These are phyloP conservation scores for Actinomortierella ambigua DNA, from an alignment of 371 early-diverging fungal species.

Conservation along the genomic window DNA sequence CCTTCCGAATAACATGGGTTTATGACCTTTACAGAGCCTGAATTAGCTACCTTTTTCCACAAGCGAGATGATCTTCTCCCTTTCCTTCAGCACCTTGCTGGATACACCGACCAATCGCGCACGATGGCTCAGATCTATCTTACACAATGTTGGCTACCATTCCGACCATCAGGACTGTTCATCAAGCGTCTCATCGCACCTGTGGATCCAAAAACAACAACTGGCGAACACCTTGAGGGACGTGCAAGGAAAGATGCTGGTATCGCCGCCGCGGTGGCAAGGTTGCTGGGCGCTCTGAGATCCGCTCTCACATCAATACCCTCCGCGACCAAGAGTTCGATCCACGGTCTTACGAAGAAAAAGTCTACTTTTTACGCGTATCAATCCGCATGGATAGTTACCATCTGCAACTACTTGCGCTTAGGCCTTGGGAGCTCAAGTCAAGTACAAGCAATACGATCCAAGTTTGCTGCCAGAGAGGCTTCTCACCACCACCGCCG, in stretches of 20 bases:
- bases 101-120: background rate
- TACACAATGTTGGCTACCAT: constrained; percentile 7
- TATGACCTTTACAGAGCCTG: constrained; percentile 11
- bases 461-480: background rate
- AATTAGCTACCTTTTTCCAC: constrained; percentile 12
- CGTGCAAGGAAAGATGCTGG: constrained; percentile 5
- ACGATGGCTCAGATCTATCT: background rate
- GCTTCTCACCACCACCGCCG: background rate
- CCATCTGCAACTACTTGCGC: background rate
- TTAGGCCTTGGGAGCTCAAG: background rate
- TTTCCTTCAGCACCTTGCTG: constrained; percentile 7
- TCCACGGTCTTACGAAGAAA: background rate
- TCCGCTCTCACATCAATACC: background rate
- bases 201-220: constrained; percentile 1
- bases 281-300: background rate
- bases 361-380: background rate
- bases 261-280: constrained; percentile 8
- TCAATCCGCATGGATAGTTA: background rate
- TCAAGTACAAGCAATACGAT: background rate
- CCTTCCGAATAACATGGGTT: constrained; percentile 10
- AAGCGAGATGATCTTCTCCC: constrained; percentile 6
- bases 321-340: background rate
- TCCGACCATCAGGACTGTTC: constrained; percentile 4
- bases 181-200: constrained; percentile 14
- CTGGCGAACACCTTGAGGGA: background rate